phyloP scores from a whole-genome alignment of 192 early-diverging fungal genomes.

The Podila clonocystis region DNA sequence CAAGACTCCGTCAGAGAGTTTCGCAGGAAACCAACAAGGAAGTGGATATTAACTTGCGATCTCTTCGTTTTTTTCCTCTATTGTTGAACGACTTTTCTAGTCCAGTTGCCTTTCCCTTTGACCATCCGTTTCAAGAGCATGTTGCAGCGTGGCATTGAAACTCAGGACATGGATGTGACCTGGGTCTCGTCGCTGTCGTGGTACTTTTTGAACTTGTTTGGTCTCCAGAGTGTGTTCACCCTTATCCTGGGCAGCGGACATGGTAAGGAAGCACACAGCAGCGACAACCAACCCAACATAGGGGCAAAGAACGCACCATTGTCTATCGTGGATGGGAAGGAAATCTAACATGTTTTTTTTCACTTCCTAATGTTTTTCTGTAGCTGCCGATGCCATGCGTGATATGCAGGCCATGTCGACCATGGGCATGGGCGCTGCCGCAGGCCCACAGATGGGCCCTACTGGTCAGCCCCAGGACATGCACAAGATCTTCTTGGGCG shows the following conservation, averaged over 20 bases:
- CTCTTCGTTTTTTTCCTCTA: neutral
- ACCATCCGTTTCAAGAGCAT: slow-evolving; percentile 97
- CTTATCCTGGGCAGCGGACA: slow-evolving; percentile 93
- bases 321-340: neutral
- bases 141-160: slow-evolving; percentile 96
- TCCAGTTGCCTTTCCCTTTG: slow-evolving; percentile 96
- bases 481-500: slow-evolving; percentile 86
- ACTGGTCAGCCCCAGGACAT: slow-evolving; percentile 87
- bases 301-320: neutral
- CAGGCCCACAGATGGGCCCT: slow-evolving; percentile 57
- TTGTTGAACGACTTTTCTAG: slow-evolving; percentile 49
- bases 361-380: slow-evolving; percentile 3
- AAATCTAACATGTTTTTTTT: neutral
- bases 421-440: slow-evolving; percentile 77
- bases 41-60: no score
- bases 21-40: neutral
- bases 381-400: slow-evolving; percentile 82
- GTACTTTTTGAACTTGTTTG: slow-evolving; percentile 99
- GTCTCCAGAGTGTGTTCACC: slow-evolving; percentile 89
- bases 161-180: slow-evolving; percentile 95
- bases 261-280: slow-evolving; percentile 53
- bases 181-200: slow-evolving; percentile 98
- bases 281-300: neutral
- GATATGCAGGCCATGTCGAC: slow-evolving; percentile 94
- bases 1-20: neutral